Base-by-base conservation (phyloP, 805 yeast species). In the Nakazawaea laoshanensis region DNA sequence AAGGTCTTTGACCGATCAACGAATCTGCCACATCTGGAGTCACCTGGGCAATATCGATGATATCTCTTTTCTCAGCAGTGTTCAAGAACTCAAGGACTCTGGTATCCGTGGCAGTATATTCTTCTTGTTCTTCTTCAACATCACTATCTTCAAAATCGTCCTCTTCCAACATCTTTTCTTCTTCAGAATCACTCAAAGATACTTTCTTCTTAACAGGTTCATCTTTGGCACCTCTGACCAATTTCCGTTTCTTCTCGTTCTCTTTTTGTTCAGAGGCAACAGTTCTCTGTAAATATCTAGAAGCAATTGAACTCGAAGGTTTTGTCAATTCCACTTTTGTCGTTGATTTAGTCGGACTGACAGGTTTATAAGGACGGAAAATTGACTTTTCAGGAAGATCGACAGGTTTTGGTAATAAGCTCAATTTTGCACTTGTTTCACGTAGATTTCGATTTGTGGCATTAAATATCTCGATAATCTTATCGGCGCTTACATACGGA, bases 31-130 rank as follows among this genome's bases (percentile, higher is more conserved):
- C 63, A 7, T 66, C 70, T 8, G 83, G 77, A 1, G 74, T 62
- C 30, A 86, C 76, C 19, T 76, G 76, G 5, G 92, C 74, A 20
- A 88, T 74, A 57, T 89, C 97, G 8, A 80, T 70, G 28, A 92
- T 61, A 50, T 88, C 95, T 36, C 76, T 72, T 2, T 61, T 63
- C 11, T 82, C 71, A 1, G 94, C 89, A 9, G 74, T 70, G 54
- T 92, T 92, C 42, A 89, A 63, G 45, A 92, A 87, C 28, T 76
- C 71, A 29, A 88, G 57, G 17, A 86, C 72, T 38, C 84, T 76
- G 11, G 63, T 63, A 46, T 80, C 88, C 42, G 80, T 76, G 42
- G 58, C 55, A 18, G 40, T 22, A 13, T 30, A 35, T 23, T 16
- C 21, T 24, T 27, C 21, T 22, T 17, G 26, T 7, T 27, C 63